Evolutionary conservation across 805 yeast species (phyloP).

Genomic region (Ogataea pignaliae): DNA sequence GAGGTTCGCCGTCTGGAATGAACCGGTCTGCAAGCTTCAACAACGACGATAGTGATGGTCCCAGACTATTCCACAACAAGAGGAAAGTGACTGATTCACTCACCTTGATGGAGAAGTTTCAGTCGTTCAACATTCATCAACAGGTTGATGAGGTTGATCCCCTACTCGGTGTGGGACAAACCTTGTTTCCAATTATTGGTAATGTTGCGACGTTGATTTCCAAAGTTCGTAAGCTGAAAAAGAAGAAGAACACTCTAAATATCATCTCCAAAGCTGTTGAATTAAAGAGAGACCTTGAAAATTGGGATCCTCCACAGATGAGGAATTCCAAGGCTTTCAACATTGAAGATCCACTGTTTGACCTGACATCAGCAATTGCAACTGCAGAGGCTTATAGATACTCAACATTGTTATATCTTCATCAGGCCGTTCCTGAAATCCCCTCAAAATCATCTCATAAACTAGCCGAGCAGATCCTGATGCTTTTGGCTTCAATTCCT

Average conservation of each 20-base stretch:
- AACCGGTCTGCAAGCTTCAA: background rate
- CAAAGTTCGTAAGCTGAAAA: constrained; percentile 34
- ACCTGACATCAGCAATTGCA: constrained; percentile 54
- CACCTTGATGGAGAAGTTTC: constrained; percentile 37
- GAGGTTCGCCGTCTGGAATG: background rate
- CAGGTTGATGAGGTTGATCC: constrained; percentile 51
- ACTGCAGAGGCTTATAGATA: constrained; percentile 69
- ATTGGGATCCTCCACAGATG: constrained; percentile 49
- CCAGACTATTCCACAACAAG: constrained; percentile 7
- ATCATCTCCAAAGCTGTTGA: constrained; percentile 53
- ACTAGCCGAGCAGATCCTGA: constrained; percentile 55
- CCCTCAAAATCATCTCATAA: constrained; percentile 51
- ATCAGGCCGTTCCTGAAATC: constrained; percentile 69
- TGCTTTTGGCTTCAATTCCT: constrained; percentile 61
- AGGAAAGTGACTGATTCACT: constrained; percentile 15
- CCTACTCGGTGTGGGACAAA: constrained; percentile 62
- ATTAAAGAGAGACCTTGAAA: constrained; percentile 46
- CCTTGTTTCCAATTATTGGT: constrained; percentile 60
- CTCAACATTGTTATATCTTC: constrained; percentile 54
- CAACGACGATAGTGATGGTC: constrained; percentile 2
- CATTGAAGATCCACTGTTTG: constrained; percentile 46
- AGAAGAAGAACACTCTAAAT: constrained; percentile 37
- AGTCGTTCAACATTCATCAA: constrained; percentile 28
- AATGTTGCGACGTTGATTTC: constrained; percentile 54
- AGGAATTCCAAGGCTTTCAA: constrained; percentile 24